A percentile compares a stretch with the other conserved stretches of the same genome.
phyloP scores from a whole-genome alignment of 2,329 filamentous ascomycete genomes.

The Diaporthe vexans region DNA sequence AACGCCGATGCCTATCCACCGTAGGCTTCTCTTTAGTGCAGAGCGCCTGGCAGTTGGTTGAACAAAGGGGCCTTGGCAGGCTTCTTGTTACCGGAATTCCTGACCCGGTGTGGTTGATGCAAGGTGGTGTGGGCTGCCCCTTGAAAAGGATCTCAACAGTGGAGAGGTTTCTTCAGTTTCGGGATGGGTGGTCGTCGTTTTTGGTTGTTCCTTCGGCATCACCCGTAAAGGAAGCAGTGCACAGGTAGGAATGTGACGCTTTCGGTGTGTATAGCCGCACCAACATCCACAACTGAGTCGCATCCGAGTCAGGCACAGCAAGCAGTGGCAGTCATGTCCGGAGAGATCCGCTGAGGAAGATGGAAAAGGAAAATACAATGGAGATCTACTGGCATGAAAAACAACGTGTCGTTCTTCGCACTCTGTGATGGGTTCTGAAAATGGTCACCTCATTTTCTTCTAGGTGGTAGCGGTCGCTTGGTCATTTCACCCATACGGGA shows the following conservation, averaged over 20 bases:
- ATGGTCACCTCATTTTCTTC: no score
- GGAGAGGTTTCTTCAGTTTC: not conserved
- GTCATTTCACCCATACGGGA: not conserved
- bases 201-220: not conserved
- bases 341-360: not conserved
- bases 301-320: slow-evolving; percentile 2
- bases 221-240: not conserved
- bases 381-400: not conserved
- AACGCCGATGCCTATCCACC: not conserved
- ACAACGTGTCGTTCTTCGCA: not conserved
- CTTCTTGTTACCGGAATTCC: not conserved
- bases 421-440: not conserved
- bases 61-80: not conserved
- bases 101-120: not conserved
- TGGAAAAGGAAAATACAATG: slow-evolving; percentile 4
- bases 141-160: not conserved
- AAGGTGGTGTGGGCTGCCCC: not conserved
- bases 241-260: not conserved
- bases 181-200: not conserved
- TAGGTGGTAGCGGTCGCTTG: not conserved
- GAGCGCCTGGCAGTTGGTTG: not conserved
- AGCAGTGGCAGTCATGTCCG: slow-evolving; percentile 5
- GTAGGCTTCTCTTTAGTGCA: not conserved
- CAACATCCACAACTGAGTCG: not conserved
- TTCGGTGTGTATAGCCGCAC: not conserved